A percentile compares a stretch with the other conserved stretches of the same genome.
phyloP scores from a whole-genome alignment of 139 green algal genomes.

The Micractinium sp. region DNA sequence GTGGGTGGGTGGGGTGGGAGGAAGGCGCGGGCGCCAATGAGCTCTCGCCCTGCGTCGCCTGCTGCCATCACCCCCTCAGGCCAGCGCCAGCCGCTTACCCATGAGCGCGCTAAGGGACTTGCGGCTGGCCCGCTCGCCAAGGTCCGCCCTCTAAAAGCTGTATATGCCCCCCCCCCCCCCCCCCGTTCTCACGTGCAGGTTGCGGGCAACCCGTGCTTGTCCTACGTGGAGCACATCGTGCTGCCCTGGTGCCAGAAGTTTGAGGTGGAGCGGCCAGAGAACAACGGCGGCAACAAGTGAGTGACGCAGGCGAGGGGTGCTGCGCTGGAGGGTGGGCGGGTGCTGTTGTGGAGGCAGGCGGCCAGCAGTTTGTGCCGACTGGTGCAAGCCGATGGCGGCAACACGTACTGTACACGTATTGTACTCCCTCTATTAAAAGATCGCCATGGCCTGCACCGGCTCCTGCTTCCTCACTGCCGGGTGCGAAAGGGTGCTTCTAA shows the following conservation, averaged over 20 bases:
- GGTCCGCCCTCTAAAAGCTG: too few species aligned
- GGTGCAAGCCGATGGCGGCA: not conserved
- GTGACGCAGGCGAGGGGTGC: not conserved
- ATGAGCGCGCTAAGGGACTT: too few species aligned
- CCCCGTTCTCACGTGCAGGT: constrained; percentile 43
- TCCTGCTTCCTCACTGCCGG: not conserved
- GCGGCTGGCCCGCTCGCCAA: too few species aligned
- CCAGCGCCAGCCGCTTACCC: too few species aligned
- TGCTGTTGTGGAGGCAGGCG: too few species aligned
- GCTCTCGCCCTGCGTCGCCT: too few species aligned
- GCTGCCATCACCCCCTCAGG: too few species aligned
- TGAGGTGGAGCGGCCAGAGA: constrained; percentile 70
- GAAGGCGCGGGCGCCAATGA: too few species aligned
- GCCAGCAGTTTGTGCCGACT: too few species aligned
- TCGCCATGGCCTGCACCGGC: not conserved
- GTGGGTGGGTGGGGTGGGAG: too few species aligned
- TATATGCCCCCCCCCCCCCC: too few species aligned
- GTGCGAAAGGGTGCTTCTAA: not conserved
- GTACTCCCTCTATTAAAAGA: too few species aligned
- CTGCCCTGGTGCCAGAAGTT: constrained; percentile 92
- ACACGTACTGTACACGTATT: not conserved
- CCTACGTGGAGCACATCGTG: constrained; percentile 94
- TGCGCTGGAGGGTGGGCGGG: not conserved
- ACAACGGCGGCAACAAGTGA: constrained; percentile 84
- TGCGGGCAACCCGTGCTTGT: constrained; percentile 93